Base-by-base conservation (phyloP, 352 stramenopile genomes). In the Phytophthora sojae region DNA sequence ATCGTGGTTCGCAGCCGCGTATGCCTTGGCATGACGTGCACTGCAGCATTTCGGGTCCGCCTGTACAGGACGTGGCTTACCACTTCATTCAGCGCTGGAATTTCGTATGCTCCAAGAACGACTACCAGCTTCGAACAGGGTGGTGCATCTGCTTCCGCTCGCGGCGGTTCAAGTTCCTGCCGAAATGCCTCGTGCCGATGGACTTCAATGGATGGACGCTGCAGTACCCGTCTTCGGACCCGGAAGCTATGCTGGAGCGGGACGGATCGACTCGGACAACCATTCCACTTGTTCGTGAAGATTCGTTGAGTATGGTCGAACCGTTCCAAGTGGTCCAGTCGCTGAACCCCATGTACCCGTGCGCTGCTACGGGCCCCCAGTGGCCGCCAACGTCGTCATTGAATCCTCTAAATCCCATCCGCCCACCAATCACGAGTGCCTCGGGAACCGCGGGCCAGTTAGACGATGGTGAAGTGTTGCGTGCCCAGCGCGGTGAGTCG, bases 41-140 rank as follows among this genome's bases (percentile, higher is more conserved):
- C 58, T 95, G 84, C 71, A 95, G 86, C 53, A 81, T 97, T 45
- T 91, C 88, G 0, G 90, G 90, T 19, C 85, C 83, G 29, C 73
- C 87, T 5, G 92, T 95, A 1, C 82, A 94, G 61, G 93, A 98
- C 59, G 79, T 97, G 25, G 90, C 89, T 4, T 91, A 86, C 53
- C 91, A 97, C 68, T 98, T 98, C 49, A 96, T 97, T 55, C 88
- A 97, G 69, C 90, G 93, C 19, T 98, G 93, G 93, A 97, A 98
- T 57, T 97, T 94, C 50, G 87, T 95, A 15, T 95, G 87, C 15
- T 93, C 88, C 11, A 96, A 96, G 76, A 95, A 94, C 37, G 87
- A 96, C 61, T 95, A 95, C 69, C 84, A 94, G 60, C 63, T 96
- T 50, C 84, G 88, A 57, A 95, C 88, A 3, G 89, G 89, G 19